A percentile compares a stretch with the other conserved stretches of the same genome.
Conservation (phyloP, 148 eudicot genomes). For the Cornus controversa region DNA sequence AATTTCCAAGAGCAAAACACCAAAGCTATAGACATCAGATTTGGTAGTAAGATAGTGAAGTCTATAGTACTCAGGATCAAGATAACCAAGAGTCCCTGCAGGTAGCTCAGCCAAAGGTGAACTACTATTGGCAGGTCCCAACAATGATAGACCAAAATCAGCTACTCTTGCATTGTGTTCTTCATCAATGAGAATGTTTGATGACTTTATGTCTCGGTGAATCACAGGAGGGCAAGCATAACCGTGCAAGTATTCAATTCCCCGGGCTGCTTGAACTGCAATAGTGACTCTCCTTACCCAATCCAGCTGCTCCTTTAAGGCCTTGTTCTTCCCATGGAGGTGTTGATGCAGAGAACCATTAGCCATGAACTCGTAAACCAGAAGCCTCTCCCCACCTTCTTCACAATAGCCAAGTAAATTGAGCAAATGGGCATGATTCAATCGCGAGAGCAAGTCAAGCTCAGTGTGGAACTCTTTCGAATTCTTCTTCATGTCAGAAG, state of each 20-base stretch:
- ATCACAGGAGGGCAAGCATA: conserved; percentile 98
- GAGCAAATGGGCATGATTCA: conserved; percentile 89
- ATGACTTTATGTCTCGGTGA: conserved; percentile 88
- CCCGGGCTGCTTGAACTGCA: conserved; percentile 94
- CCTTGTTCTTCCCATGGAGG: conserved; percentile 68
- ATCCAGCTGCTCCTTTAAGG: conserved; percentile 63
- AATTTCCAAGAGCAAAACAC: conserved; percentile 88
- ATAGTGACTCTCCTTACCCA: conserved; percentile 93
- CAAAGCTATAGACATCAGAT: conserved; percentile 94
- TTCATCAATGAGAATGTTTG: conserved; percentile 89
- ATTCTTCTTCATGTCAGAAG: conserved; percentile 74
- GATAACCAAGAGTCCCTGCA: conserved; percentile 93
- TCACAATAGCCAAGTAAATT: conserved; percentile 92
- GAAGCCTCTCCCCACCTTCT: conserved; percentile 82
- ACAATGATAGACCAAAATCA: conserved; percentile 82
- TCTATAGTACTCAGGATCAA: conserved; percentile 94
- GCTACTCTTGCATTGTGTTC: conserved; percentile 96
- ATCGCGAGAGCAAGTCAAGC: conserved; percentile 73
- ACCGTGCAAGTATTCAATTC: conserved; percentile 92
- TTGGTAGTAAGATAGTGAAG: conserved; percentile 94
- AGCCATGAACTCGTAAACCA: conserved; percentile 96
- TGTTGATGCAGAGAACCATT: conserved; percentile 88
- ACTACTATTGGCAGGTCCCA: conserved; percentile 84
- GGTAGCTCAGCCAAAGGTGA: conserved; percentile 93
- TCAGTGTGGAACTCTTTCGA: conserved; percentile 89